Conservation (phyloP, 805 yeast genomes). For the Isabelozyma heimii region DNA sequence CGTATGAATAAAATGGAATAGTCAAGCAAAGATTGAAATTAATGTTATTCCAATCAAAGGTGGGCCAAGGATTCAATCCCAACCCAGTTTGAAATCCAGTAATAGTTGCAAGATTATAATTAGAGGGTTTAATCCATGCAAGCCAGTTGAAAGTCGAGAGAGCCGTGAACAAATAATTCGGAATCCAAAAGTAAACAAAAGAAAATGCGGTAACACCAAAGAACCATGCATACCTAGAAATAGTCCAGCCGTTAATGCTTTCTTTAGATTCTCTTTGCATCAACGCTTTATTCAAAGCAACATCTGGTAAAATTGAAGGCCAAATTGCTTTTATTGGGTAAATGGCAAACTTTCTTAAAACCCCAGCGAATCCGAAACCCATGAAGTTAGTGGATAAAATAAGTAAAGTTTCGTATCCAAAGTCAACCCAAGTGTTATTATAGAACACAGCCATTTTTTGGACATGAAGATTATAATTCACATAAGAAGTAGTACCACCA, state of each 20-base stretch:
- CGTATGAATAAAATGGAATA: constrained; percentile 37
- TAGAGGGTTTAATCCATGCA: constrained; percentile 55
- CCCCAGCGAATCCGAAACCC: constrained; percentile 33
- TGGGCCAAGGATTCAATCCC: constrained; percentile 53
- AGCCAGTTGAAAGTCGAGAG: constrained; percentile 52
- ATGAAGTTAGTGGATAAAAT: constrained; percentile 21
- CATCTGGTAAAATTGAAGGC: constrained; percentile 40
- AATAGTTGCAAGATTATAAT: constrained; percentile 44
- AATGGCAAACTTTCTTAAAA: constrained; percentile 34
- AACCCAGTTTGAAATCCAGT: constrained; percentile 48
- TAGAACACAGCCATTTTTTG: constrained; percentile 27
- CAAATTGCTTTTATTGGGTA: constrained; percentile 53
- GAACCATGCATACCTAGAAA: constrained; percentile 21
- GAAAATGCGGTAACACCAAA: constrained; percentile 16
- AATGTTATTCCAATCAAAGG: constrained; percentile 52
- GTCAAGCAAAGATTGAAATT: constrained; percentile 28
- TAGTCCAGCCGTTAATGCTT: constrained; percentile 29
- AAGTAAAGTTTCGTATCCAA: constrained; percentile 22
- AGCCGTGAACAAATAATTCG: constrained; percentile 40
- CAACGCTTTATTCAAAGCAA: constrained; percentile 27
- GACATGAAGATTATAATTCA: constrained; percentile 15
- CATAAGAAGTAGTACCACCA: constrained; percentile 13
- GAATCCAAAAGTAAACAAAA: constrained; percentile 46
- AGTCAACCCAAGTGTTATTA: constrained; percentile 18
- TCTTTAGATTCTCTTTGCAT: constrained; percentile 21